Evolutionary conservation across 2,329 filamentous ascomycete genomes (phyloP), one percentile per base, ranked within the genome.

Genomic region (Aspergillus quadrilineatus): DNA sequence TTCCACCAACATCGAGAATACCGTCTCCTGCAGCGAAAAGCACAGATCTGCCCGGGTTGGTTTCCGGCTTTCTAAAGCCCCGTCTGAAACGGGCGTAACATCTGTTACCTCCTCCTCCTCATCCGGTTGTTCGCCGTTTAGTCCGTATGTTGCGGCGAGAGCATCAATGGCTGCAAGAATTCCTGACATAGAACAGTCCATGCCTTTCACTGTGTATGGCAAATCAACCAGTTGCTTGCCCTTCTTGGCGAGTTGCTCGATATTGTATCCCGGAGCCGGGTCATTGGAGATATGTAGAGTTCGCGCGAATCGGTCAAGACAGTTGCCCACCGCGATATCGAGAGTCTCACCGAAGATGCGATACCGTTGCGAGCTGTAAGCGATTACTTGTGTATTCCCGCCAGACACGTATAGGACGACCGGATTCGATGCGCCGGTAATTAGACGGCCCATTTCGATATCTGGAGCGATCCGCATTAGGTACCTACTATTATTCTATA

Each of bases 331-430:
- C 12, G 94, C 94, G 63, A 97, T 97, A 72, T 99, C 94, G 50
- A 99, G 86, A 1, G 94, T 92, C 78, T 99, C 94, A 60, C 94
- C 94, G 73, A 99, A 99, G 72, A 99, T 99, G 56, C 94, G 89
- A 78, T 99, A 99, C 56, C 93, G 85, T 72, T 92, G 90, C 62
- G 93, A 89, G 36, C 91, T 92, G 77, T 97, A 99, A 46, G 94
- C 94, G 64, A 97, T 97, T 28, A 97, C 93, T 77, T 99, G 93
- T 12, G 93, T 96, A 79, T 99, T 99, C 57, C 94, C 94, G 60
- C 94, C 94, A 22, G 86, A 91, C 41, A 97, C 94, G 75, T 99
- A 99, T 39, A 99, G 80, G 47, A 99, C 94, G 36, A 97, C 92
- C 0, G 94, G 94, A 75, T 99, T 93, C 26, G 84, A 79, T 14